phyloP scores from a whole-genome alignment of 1,284 basidiomycete species.

The Ceratobasidium sp. region DNA sequence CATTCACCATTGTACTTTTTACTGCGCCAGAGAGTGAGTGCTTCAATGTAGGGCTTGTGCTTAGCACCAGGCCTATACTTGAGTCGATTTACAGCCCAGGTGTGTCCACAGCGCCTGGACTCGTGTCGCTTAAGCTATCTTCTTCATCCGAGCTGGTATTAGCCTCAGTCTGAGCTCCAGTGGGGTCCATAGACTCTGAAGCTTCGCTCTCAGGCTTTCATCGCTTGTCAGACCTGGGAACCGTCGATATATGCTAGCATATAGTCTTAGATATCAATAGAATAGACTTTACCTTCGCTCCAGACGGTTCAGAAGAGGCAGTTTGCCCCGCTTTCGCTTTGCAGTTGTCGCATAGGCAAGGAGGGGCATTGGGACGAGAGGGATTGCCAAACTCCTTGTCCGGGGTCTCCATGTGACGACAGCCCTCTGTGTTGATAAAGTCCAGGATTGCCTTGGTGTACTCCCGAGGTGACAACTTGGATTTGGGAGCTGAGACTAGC shows the following conservation, averaged over 20 bases:
- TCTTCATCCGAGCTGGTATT: no score
- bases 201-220: no score
- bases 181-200: no score
- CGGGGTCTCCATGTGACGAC: background rate
- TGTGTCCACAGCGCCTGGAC: no score
- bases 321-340: background rate
- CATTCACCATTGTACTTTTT: background rate
- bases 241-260: background rate
- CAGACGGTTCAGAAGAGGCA: background rate
- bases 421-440: background rate
- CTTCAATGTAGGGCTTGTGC: background rate
- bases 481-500: background rate
- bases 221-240: background rate
- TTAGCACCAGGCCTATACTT: background rate
- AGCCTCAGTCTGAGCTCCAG: no score
- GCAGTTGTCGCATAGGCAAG: background rate
- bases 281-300: background rate
- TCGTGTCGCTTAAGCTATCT: no score
- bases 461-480: background rate
- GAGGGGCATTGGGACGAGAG: background rate
- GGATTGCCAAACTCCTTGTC: constrained; percentile 3
- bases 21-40: background rate
- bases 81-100: no score
- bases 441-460: background rate
- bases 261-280: background rate